Base-by-base conservation (phyloP, 352 stramenopile genomes). In the Phytophthora citricola region DNA sequence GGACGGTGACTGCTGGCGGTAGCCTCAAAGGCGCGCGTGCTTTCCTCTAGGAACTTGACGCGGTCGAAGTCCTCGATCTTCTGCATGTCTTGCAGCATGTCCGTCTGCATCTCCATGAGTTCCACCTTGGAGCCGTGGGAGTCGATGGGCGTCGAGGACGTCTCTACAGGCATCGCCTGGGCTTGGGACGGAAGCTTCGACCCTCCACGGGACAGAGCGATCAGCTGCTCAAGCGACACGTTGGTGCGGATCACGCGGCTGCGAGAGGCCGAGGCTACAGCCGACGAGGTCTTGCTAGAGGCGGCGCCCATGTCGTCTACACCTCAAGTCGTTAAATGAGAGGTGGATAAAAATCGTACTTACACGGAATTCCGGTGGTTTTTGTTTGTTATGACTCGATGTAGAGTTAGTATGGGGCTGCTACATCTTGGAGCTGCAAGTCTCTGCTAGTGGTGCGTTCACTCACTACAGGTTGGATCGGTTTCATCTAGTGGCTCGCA, bases 1-100 rank as follows among this genome's bases (percentile, higher is more conserved):
- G 49, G 59, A 2, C 84, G 84, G 52, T 92, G 81, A 66, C 81
- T 85, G 53, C 84, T 90, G 44, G 84, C 84, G 7, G 84, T 92
- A 38, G 79, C 67, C 20, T 76, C 55, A 46, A 91, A 92, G 46
- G 72, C 80, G 36, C 73, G 62, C 24, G 53, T 78, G 53, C 71
- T 83, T 58, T 91, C 66, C 65, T 89, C 58, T 0, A 88, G 63
- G 40, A 75, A 86, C 22, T 78, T 72, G 43, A 90, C 75, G n/a
- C 68, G 69, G 20, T 89, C 81, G 34, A 81, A 79, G 29, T 88
- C 78, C n/a, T 90, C 72, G 5, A 89, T 78, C 48, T 68, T 56
- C 45, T 85, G 64, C 56, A 85, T 72, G 57, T 89, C 66, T 32
- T 75, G 59, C 41, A 90, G 47, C 55, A 92, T 49, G 26, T 79